Conservation (phyloP, 2,329 filamentous ascomycete genomes). For the Verticillium nubilum region DNA sequence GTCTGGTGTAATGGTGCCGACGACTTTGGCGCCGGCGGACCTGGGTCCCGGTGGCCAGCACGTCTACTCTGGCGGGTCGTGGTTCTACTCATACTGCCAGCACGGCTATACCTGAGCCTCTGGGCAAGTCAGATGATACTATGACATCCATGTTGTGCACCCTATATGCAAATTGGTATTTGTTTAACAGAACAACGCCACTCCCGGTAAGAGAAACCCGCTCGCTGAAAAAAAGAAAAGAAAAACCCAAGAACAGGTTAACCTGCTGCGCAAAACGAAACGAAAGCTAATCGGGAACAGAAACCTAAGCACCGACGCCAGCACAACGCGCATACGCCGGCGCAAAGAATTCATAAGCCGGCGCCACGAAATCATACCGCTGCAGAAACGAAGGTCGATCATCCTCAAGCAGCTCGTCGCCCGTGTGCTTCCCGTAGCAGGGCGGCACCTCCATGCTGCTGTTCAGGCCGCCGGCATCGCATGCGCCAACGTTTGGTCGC, state of each 20-base stretch:
- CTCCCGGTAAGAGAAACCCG: no score
- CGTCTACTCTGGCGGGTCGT: neutral
- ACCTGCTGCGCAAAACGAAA: no score
- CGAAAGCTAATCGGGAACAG: neutral
- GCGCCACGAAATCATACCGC: neutral
- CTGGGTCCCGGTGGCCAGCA: neutral
- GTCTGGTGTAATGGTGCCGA: neutral
- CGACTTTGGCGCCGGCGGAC: neutral
- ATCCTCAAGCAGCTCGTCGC: neutral
- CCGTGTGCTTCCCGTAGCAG: neutral
- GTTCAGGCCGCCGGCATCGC: neutral
- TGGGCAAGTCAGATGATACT: no score
- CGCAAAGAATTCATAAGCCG: neutral
- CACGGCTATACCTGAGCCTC: neutral
- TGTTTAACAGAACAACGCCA: no score
- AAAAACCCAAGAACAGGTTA: no score
- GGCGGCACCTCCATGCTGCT: neutral
- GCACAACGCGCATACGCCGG: neutral
- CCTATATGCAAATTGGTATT: no score
- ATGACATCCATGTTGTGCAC: no score
- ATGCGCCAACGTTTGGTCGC: neutral
- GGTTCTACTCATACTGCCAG: neutral
- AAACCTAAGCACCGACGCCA: neutral
- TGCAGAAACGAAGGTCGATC: neutral
- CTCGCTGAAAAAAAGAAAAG: no score